Percentiles rank a stretch among this genome's conserved stretches.
Conservation (phyloP, 805 yeast genomes). For the Priceomyces melissophilus region DNA sequence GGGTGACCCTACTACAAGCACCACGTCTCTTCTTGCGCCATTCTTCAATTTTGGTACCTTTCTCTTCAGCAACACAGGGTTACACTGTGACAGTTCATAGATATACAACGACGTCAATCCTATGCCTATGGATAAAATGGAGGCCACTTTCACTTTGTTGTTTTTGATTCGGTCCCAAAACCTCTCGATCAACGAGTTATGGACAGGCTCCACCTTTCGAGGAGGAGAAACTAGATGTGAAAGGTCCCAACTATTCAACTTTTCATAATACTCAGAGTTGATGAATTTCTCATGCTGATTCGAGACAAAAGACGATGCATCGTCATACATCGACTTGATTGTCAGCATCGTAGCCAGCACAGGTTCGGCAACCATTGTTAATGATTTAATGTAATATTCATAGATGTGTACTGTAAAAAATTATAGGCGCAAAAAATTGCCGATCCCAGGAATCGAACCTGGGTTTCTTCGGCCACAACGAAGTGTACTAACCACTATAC, state of each 20-base stretch:
- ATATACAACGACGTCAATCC: constrained; percentile 15
- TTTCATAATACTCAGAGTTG: constrained; percentile 14
- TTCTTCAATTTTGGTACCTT: constrained; percentile 60
- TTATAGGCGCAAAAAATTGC: constrained; percentile 36
- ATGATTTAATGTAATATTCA: not conserved
- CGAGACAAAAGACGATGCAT: constrained; percentile 18
- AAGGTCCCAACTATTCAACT: constrained; percentile 10
- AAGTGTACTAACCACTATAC: constrained; percentile 49
- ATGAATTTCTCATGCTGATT: constrained; percentile 22
- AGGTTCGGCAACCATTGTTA: constrained; percentile 43
- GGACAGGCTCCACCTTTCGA: not conserved
- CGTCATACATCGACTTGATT: constrained; percentile 19
- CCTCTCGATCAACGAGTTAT: not conserved
- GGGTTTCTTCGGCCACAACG: constrained; percentile 51
- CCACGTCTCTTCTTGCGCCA: constrained; percentile 75
- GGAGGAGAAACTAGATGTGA: not conserved
- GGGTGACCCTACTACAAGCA: constrained; percentile 73
- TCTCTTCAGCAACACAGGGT: constrained; percentile 26
- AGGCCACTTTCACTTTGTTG: constrained; percentile 6
- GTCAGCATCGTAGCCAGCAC: constrained; percentile 36
- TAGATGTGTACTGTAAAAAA: not conserved
- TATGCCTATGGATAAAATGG: constrained; percentile 24
- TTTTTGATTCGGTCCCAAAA: constrained; percentile 1
- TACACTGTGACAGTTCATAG: constrained; percentile 1
- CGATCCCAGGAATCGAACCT: constrained; percentile 52